phyloP scores from a whole-genome alignment of 768 basidiomycete species.

The Auriscalpium vulgare region DNA sequence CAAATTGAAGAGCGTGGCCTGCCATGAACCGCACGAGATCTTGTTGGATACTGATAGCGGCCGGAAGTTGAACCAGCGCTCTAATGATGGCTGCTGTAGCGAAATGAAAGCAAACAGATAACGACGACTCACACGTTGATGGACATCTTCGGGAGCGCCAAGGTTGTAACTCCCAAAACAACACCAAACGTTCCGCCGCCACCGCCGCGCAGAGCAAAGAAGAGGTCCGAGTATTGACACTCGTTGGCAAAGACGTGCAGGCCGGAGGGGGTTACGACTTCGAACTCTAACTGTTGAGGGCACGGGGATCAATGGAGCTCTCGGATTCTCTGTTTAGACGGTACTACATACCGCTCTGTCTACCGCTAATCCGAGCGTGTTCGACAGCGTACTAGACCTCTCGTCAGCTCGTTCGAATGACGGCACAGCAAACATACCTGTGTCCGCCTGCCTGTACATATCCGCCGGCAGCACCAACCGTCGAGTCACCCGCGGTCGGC shows the following conservation, averaged over 20 bases:
- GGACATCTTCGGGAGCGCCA: slow-evolving; percentile 6
- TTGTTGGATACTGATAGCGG: no score
- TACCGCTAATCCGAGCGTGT: slow-evolving; percentile 23
- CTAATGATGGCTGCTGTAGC: no score
- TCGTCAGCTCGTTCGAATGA: slow-evolving; percentile 18
- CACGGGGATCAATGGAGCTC: not conserved
- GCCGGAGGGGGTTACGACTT: slow-evolving; percentile 48
- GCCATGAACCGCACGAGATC: slow-evolving; percentile 28
- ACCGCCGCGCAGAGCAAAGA: slow-evolving; percentile 31
- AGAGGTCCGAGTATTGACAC: slow-evolving; percentile 41
- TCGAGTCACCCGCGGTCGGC: slow-evolving; percentile 27
- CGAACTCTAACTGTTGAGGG: slow-evolving; percentile 32
- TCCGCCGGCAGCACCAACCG: slow-evolving; percentile 31
- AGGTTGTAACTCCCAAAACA: slow-evolving; percentile 8
- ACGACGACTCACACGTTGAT: slow-evolving; percentile 6
- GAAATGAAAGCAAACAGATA: not conserved
- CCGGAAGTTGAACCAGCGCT: no score
- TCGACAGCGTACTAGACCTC: slow-evolving; percentile 23
- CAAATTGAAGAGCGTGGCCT: slow-evolving; percentile 34
- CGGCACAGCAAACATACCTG: not conserved
- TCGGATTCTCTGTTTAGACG: not conserved
- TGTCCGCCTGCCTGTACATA: slow-evolving; percentile 21
- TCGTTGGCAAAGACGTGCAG: slow-evolving; percentile 35
- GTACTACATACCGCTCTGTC: slow-evolving; percentile 23
- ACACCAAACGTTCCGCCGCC: slow-evolving; percentile 18